These are phyloP conservation scores for Cystobasidium tubakii DNA, from an alignment of 768 basidiomycete species.

Conservation along the genomic window DNA sequence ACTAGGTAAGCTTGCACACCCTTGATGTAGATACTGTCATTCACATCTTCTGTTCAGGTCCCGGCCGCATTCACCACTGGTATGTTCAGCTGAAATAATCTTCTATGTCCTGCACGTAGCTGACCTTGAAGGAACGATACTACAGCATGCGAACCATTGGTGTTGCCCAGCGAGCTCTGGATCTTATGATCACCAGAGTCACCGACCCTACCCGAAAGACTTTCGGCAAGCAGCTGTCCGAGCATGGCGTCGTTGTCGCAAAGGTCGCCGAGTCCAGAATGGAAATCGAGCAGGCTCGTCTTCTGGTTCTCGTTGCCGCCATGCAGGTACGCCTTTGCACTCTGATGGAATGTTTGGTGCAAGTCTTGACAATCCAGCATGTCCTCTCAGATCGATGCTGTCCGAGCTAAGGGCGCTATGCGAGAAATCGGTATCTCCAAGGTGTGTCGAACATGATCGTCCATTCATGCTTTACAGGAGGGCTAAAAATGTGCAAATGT, in stretches of 20 bases:
- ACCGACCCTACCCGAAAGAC: slow-evolving; percentile 88
- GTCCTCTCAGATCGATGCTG: slow-evolving; percentile 68
- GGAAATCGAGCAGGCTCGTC: slow-evolving; percentile 79
- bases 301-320: slow-evolving; percentile 88
- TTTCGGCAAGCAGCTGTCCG: slow-evolving; percentile 82
- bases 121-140: neutral
- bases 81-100: neutral
- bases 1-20: slow-evolving; percentile 56
- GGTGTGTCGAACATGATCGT: slow-evolving; percentile 52
- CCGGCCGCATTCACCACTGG: slow-evolving; percentile 47
- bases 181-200: slow-evolving; percentile 79
- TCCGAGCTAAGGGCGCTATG: slow-evolving; percentile 84
- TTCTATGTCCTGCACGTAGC: neutral
- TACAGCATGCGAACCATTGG: slow-evolving; percentile 97
- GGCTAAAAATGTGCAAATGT: too few species aligned
- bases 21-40: slow-evolving; percentile 45
- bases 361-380: neutral
- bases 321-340: slow-evolving; percentile 56
- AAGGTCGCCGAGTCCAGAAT: slow-evolving; percentile 88
- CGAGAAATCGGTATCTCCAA: slow-evolving; percentile 98
- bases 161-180: slow-evolving; percentile 72
- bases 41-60: neutral
- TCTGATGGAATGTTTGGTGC: neutral
- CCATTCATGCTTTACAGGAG: too few species aligned
- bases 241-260: slow-evolving; percentile 86